These are phyloP conservation scores for Emericellopsis atlantica DNA, from an alignment of 2,329 filamentous ascomycete genomes.

Conservation along the genomic window DNA sequence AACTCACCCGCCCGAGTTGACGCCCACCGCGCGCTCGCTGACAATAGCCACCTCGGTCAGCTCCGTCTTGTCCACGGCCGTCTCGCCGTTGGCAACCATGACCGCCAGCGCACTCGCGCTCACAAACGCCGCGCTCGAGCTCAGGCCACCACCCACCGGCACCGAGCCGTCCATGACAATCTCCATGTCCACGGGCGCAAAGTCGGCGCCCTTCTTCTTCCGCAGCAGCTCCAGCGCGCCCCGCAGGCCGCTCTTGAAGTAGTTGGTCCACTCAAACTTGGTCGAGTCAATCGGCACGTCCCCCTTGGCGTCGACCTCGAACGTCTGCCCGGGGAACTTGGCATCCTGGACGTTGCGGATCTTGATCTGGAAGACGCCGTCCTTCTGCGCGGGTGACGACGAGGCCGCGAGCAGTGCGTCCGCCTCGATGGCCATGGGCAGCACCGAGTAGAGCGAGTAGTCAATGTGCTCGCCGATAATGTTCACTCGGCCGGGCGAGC, in stretches of 20 bases:
- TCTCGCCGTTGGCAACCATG: slow-evolving; percentile 71
- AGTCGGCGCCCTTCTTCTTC: slow-evolving; percentile 46
- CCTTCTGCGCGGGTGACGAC: slow-evolving; percentile 33
- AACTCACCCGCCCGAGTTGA: slow-evolving; percentile 83
- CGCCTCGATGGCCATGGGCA: slow-evolving; percentile 89
- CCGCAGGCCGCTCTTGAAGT: slow-evolving; percentile 85
- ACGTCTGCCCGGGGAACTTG: slow-evolving; percentile 66
- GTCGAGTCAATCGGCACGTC: slow-evolving; percentile 72
- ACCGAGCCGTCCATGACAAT: slow-evolving; percentile 86
- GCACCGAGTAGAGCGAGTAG: slow-evolving; percentile 90
- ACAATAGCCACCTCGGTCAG: slow-evolving; percentile 88
- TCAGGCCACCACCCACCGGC: slow-evolving; percentile 81
- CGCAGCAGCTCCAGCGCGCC: slow-evolving; percentile 71
- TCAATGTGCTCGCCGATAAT: slow-evolving; percentile 99
- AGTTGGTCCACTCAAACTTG: slow-evolving; percentile 91
- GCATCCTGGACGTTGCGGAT: slow-evolving; percentile 67
- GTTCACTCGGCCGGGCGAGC: slow-evolving; percentile 90
- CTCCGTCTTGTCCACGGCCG: slow-evolving; percentile 75
- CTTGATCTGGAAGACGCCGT: slow-evolving; percentile 49
- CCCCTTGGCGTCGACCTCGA: slow-evolving; percentile 51
- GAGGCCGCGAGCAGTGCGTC: slow-evolving; percentile 80
- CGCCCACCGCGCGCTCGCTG: slow-evolving; percentile 84
- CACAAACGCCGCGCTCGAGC: slow-evolving; percentile 87
- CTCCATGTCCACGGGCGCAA: slow-evolving; percentile 64
- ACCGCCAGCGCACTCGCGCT: slow-evolving; percentile 82